Evolutionary conservation across 805 yeast species (phyloP).

Genomic region (Saccharomycopsis microspora): DNA sequence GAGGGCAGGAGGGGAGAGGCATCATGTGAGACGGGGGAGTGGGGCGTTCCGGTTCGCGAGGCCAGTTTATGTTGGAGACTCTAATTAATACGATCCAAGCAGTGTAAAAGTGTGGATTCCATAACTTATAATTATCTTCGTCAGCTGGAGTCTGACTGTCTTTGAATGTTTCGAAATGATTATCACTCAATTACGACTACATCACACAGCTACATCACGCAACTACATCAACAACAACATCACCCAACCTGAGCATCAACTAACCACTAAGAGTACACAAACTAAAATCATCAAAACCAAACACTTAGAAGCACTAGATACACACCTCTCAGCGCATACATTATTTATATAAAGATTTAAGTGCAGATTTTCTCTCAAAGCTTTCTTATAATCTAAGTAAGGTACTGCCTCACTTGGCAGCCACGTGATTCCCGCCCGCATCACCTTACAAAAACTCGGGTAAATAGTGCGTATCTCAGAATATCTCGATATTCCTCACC

Average conservation of each 20-base stretch:
- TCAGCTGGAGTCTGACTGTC: background rate
- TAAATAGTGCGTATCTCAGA: too few species aligned
- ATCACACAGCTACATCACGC: background rate
- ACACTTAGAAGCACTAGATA: too few species aligned
- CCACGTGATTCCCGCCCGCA: too few species aligned
- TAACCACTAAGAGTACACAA: background rate
- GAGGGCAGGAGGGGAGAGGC: background rate
- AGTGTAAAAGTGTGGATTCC: background rate
- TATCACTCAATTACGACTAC: background rate
- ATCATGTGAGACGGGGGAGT: constrained; percentile 7
- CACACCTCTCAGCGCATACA: too few species aligned
- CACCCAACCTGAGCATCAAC: background rate
- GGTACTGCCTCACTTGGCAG: too few species aligned
- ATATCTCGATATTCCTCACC: too few species aligned
- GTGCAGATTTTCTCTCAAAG: too few species aligned
- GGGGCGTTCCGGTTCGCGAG: constrained; percentile 9
- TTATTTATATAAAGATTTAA: too few species aligned
- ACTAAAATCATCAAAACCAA: too few species aligned
- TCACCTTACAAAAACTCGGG: too few species aligned
- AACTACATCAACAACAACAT: background rate
- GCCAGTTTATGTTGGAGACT: constrained; percentile 3
- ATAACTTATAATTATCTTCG: background rate
- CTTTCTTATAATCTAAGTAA: too few species aligned
- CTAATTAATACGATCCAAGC: too few species aligned
- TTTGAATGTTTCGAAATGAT: background rate